Percentiles rank a stretch among this genome's conserved stretches.
Conservation (phyloP, 371 early-diverging fungal genomes). For the Catenaria anguillulae region DNA sequence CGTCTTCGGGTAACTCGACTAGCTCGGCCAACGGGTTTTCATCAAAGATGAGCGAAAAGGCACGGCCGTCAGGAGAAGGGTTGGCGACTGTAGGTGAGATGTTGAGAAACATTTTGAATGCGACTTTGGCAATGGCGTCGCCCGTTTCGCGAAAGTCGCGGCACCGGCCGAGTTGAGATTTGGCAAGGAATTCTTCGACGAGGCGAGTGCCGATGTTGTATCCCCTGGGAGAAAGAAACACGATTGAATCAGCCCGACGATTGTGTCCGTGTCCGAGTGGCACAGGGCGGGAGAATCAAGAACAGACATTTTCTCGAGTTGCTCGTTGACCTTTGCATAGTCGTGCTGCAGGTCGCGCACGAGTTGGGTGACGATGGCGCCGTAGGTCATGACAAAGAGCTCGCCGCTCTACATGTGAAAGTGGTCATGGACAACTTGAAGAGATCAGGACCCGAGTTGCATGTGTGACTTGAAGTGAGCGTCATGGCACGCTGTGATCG, state of each 20-base stretch:
- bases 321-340: constrained; percentile 79
- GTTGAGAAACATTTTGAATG: constrained; percentile 90
- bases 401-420: constrained; percentile 59
- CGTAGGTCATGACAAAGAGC: constrained; percentile 94
- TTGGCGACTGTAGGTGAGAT: constrained; percentile 64
- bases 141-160: constrained; percentile 79
- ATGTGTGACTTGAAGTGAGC: background rate
- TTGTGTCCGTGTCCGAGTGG: background rate
- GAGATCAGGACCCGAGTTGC: no score
- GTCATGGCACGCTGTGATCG: background rate
- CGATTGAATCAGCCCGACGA: background rate
- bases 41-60: constrained; percentile 77
- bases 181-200: constrained; percentile 90
- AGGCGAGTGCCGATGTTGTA: constrained; percentile 90
- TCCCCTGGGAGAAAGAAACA: constrained; percentile 60
- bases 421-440: no score
- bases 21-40: constrained; percentile 91
- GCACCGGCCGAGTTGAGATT: constrained; percentile 66
- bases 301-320: constrained; percentile 84
- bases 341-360: constrained; percentile 81
- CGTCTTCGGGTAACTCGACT: constrained; percentile 48
- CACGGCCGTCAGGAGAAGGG: constrained; percentile 64
- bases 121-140: constrained; percentile 82
- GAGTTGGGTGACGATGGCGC: constrained; percentile 87
- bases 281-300: background rate